Base-by-base conservation (phyloP, 441 rosid species). In the Capsella rubella region DNA sequence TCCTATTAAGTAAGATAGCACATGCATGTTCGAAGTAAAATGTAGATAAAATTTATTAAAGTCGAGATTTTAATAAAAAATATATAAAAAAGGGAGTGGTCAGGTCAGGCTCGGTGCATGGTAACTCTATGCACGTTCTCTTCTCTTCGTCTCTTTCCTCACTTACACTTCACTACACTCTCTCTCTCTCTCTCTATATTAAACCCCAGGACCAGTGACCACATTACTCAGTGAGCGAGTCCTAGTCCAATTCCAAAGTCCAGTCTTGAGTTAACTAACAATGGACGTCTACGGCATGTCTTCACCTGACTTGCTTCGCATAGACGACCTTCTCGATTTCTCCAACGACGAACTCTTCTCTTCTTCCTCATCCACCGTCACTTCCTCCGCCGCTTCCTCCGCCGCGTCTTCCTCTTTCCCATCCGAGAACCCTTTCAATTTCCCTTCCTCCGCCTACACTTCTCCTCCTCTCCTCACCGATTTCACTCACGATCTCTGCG, bases 231-330 rank as follows among this genome's bases (percentile, higher is more conserved):
- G 61, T 60, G 52, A 69, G 42, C 69, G 4, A 69, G 12, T 47
- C 72, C 9, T 39, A 53, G 37, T 18, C 53, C 4, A 29, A 29
- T 3, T 29, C 31, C 5, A 29, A 29, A 21, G 25, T 21, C 5
- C n/a, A 45, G 39, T 34, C 61, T 3, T 5, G 34, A 59, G 31
- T 47, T 18, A 1, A 21, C 25, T 6, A 31, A 32, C 3, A 42
- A 91, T 91, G 97, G 95, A 89, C 72, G 63, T 83, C 11, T 82
- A 82, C 70, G 87, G 85, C n/a, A 45, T 69, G 49, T 62, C 87
- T 0, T 64, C 82, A 29, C 80, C 83, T 0, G 89, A 84, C 35
- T 81, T 61, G 64, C 87, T 90, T 71, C 87, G 79, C 51, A 78
- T 84, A 49, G 88, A 85, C 73, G 86, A 85, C 72, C 84, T 85